phyloP scores from a whole-genome alignment of 768 basidiomycete genomes.

The Pleurotus eryngii region DNA sequence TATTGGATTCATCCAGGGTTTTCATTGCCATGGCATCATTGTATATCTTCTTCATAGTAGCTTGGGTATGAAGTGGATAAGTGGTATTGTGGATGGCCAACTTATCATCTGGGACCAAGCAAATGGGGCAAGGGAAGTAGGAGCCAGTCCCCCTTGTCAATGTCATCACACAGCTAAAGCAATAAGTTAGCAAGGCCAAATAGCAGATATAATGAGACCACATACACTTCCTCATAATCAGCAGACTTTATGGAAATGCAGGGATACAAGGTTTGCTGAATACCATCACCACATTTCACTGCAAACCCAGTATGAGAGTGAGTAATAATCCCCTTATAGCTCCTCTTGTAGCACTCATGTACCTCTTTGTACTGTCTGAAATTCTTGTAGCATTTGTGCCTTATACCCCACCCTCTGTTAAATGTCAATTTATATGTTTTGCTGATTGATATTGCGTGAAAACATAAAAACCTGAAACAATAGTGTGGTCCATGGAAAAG shows the following conservation, averaged over 20 bases:
- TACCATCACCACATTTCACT: constrained; percentile 24
- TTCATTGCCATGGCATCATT: constrained; percentile 11
- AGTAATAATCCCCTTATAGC: no score
- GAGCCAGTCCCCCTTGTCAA: constrained; percentile 26
- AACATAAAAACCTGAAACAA: no score
- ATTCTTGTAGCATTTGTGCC: no score
- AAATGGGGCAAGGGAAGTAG: constrained; percentile 34
- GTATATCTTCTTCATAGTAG: constrained; percentile 13
- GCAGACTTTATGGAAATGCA: constrained; percentile 34
- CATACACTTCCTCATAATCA: constrained; percentile 47
- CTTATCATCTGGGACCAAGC: constrained; percentile 26
- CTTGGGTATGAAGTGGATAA: constrained; percentile 14
- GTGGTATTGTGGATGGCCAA: constrained; percentile 18
- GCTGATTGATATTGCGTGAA: no score
- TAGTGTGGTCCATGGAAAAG: no score
- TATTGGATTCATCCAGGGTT: constrained; percentile 1
- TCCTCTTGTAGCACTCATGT: no score
- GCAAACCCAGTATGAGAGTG: constrained; percentile 18
- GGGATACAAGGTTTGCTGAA: constrained; percentile 28
- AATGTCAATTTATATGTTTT: no score
- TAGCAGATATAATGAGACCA: constrained; percentile 9
- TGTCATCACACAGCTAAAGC: constrained; percentile 34
- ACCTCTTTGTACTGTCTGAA: no score
- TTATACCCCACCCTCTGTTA: no score
- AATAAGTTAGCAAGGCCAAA: background rate